Evolutionary conservation across 225 moss, liverwort and hornwort genomes (phyloP).

Genomic region (Straminergon stramineum): DNA sequence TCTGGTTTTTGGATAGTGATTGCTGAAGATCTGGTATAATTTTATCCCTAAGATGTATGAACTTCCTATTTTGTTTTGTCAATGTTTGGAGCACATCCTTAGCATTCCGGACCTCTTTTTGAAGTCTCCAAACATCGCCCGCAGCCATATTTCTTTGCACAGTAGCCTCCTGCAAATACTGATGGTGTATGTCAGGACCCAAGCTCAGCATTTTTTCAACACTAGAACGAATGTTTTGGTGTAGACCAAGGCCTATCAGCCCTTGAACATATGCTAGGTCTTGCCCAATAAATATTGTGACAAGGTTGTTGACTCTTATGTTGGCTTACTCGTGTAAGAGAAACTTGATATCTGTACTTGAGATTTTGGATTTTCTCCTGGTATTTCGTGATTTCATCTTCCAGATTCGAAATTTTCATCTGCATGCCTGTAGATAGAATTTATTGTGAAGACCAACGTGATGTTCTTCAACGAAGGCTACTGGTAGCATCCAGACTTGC

Average conservation of each 20-base stretch:
- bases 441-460: background rate
- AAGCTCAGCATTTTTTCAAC: background rate
- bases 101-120: slow-evolving; percentile 12
- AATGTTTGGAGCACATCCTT: background rate
- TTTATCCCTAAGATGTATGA: slow-evolving; percentile 1
- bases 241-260: background rate
- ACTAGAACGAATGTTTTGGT: background rate
- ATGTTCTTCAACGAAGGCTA: background rate
- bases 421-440: slow-evolving; percentile 16
- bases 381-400: slow-evolving; percentile 8
- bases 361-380: slow-evolving; percentile 22
- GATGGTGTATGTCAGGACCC: background rate
- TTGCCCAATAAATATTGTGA: background rate
- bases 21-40: background rate
- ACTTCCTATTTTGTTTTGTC: slow-evolving; percentile 6
- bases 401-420: slow-evolving; percentile 3
- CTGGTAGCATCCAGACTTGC: background rate
- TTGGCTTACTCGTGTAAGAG: slow-evolving; percentile 16
- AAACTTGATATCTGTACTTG: slow-evolving; percentile 28
- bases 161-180: slow-evolving; percentile 8
- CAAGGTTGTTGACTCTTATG: background rate
- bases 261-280: background rate
- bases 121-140: slow-evolving; percentile 23
- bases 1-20: background rate
- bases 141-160: slow-evolving; percentile 16